Evolutionary conservation across 2,329 filamentous ascomycete species (phyloP).

Genomic region (Arthrinium puccinioides): DNA sequence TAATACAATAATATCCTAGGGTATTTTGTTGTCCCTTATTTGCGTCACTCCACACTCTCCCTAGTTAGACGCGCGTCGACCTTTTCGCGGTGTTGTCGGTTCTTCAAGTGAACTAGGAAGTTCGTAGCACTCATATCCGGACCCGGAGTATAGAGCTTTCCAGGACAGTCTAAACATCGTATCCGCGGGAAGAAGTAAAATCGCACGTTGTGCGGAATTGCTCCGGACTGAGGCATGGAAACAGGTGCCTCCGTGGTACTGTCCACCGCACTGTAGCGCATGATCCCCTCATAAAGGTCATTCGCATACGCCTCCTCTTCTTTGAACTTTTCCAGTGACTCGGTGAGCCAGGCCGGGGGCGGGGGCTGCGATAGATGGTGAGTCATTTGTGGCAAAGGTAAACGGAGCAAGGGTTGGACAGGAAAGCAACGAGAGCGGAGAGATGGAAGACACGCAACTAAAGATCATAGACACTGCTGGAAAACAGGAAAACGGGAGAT

Average conservation of each 20-base stretch:
- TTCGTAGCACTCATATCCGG: slow-evolving; percentile 80
- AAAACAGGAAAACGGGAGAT: slow-evolving; percentile 20
- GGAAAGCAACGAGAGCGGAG: slow-evolving; percentile 4
- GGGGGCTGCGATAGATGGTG: slow-evolving; percentile 53
- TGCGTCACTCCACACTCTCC: too few species aligned
- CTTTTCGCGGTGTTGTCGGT: slow-evolving; percentile 68
- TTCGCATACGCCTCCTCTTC: slow-evolving; percentile 61
- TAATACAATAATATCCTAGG: too few species aligned
- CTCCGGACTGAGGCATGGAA: slow-evolving; percentile 37
- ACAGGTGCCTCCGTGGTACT: slow-evolving; percentile 60
- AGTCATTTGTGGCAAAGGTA: slow-evolving; percentile 13
- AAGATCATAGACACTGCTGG: slow-evolving; percentile 23
- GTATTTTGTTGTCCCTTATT: too few species aligned
- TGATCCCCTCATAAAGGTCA: slow-evolving; percentile 80
- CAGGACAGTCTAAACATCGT: slow-evolving; percentile 84
- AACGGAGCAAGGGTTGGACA: slow-evolving; percentile 8
- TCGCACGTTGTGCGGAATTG: slow-evolving; percentile 57
- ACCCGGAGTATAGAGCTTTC: slow-evolving; percentile 87
- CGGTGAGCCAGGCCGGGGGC: slow-evolving; percentile 77
- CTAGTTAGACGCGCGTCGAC: slow-evolving; percentile 51
- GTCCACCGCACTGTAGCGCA: slow-evolving; percentile 84
- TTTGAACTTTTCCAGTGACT: slow-evolving; percentile 63
- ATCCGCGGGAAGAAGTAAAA: slow-evolving; percentile 86
- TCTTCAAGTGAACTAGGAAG: slow-evolving; percentile 88
- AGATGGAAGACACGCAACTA: slow-evolving; percentile 13